Base-by-base conservation (phyloP, 2,329 filamentous ascomycete species). In the Fusarium tupiense region DNA sequence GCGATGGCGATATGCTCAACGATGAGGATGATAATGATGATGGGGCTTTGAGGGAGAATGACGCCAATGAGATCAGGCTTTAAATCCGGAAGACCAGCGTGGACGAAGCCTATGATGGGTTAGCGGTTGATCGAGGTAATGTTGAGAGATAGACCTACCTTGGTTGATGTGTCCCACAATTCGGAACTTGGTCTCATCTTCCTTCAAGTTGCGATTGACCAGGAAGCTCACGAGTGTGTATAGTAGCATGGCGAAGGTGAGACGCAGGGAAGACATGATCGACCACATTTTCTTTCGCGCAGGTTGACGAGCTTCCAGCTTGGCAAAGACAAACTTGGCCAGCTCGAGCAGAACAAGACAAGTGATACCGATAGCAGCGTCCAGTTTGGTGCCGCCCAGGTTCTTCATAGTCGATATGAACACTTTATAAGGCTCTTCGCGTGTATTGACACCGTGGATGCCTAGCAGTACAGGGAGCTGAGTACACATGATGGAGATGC, bases 1-100 rank as follows among this genome's bases (percentile, higher is more conserved):
- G 93, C 91, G 69, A 96, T 95, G 47, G 93, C 92, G 73, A 95
- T 95, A 79, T 96, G 93, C 82, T 95, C 93, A 62, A 96, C 93
- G 26, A 95, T 87, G 24, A 95, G 84, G 24, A 96, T 93, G 69
- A 96, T 93, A 56, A 94, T 89, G 1, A 92, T 89, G 24, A 91
- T 91, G 0, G 93, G 93, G 12, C 95, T 83, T 68, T 95, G 86
- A 33, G 86, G 85, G 6, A 88, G 83, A 72, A 94, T 89, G 1
- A 86, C 80, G 2, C 82, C 83, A 74, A 94, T 84, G 50, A 94
- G 85, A 2, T 86, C 81, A 0, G 80, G 80, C 67, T 89, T 87
- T 52, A 93, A 83, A 11, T 29, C 24, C 0, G 79, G 83, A 0
- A 93, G 92, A 0, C 90, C 87, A 14, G 41, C 52, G 14, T 69